phyloP scores from a whole-genome alignment of 805 yeast genomes.

The Kodamaea nitidulidarum region DNA sequence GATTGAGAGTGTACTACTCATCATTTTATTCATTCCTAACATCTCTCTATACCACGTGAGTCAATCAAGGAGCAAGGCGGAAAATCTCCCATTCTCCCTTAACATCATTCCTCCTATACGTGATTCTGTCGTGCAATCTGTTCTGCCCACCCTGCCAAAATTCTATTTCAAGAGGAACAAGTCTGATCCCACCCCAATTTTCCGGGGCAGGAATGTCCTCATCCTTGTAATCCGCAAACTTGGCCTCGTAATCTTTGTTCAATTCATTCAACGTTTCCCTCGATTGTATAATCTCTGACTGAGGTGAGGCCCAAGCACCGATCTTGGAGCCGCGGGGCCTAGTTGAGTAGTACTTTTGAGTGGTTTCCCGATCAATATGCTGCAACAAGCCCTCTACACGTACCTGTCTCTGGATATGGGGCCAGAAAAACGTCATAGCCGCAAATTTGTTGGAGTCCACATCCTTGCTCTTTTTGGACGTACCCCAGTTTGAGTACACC shows the following conservation, averaged over 20 bases:
- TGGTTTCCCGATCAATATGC: slow-evolving; percentile 65
- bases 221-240: slow-evolving; percentile 57
- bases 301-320: slow-evolving; percentile 97
- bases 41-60: too few species aligned
- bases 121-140: slow-evolving; percentile 85
- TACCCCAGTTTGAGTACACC: slow-evolving; percentile 87
- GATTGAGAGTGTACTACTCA: too few species aligned
- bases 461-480: slow-evolving; percentile 78
- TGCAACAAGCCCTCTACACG: slow-evolving; percentile 86
- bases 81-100: slow-evolving; percentile 56
- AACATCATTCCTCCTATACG: slow-evolving; percentile 52
- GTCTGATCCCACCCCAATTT: slow-evolving; percentile 91
- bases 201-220: slow-evolving; percentile 85
- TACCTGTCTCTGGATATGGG: slow-evolving; percentile 83
- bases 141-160: slow-evolving; percentile 96
- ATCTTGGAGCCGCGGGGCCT: slow-evolving; percentile 91
- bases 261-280: slow-evolving; percentile 62
- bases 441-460: slow-evolving; percentile 70
- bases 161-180: slow-evolving; percentile 86
- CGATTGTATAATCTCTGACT: slow-evolving; percentile 54
- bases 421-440: slow-evolving; percentile 89
- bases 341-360: slow-evolving; percentile 73
- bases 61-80: slow-evolving; percentile 66
- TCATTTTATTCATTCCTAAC: too few species aligned
- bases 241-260: slow-evolving; percentile 45